Evolutionary conservation across 805 yeast species (phyloP).

Genomic region (Saccharomycopsis sp.): DNA sequence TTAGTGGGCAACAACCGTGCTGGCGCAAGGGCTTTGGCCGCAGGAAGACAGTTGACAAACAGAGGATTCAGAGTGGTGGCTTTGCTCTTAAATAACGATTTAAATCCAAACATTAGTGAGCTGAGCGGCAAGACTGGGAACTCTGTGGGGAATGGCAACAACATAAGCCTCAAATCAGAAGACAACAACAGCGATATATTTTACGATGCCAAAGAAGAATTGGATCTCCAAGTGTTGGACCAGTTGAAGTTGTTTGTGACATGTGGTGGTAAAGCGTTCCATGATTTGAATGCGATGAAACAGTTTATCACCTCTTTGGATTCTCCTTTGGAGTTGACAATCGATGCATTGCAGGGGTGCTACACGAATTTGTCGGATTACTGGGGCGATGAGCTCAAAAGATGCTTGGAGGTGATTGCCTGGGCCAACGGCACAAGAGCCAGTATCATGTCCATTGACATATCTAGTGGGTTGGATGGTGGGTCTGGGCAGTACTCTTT

Average conservation of each 20-base stretch:
- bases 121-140: slow-evolving; percentile 1
- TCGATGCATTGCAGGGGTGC: slow-evolving; percentile 82
- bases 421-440: slow-evolving; percentile 56
- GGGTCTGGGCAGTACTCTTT: slow-evolving; percentile 52
- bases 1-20: slow-evolving; percentile 68
- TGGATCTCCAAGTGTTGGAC: slow-evolving; percentile 35
- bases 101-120: too few species aligned
- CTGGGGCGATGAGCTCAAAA: slow-evolving; percentile 30
- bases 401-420: slow-evolving; percentile 38
- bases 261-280: slow-evolving; percentile 62
- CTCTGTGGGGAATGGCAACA: slow-evolving; percentile 5
- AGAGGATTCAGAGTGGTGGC: slow-evolving; percentile 64
- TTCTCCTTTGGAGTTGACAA: slow-evolving; percentile 67
- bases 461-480: slow-evolving; percentile 77
- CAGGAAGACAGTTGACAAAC: slow-evolving; percentile 71
- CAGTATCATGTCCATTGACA: slow-evolving; percentile 58
- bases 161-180: too few species aligned
- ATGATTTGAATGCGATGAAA: slow-evolving; percentile 30
- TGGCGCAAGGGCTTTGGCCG: slow-evolving; percentile 66
- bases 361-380: slow-evolving; percentile 61
- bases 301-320: slow-evolving; percentile 39
- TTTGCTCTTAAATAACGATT: slow-evolving; percentile 24
- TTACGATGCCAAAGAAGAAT: slow-evolving; percentile 30
- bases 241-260: slow-evolving; percentile 50
- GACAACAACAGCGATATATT: slow-evolving; percentile 14